phyloP scores from a whole-genome alignment of 768 basidiomycete species.

The Podaxis carcinomalis region DNA sequence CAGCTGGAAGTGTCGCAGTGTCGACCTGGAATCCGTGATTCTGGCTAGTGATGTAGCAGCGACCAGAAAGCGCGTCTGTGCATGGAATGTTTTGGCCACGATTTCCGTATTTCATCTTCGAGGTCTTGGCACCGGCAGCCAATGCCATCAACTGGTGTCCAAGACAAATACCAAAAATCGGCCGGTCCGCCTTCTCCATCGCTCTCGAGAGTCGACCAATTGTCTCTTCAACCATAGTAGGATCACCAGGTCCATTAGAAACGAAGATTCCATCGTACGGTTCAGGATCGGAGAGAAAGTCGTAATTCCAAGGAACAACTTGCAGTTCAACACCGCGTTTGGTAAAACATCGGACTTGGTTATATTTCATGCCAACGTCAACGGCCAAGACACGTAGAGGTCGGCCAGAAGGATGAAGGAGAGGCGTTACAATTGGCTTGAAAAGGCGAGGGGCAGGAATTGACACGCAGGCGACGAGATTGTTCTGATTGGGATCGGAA shows the following conservation, averaged over 20 bases:
- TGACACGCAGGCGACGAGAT: slow-evolving; percentile 91
- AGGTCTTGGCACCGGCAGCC: slow-evolving; percentile 89
- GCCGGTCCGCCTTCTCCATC: slow-evolving; percentile 70
- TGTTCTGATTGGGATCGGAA: slow-evolving; percentile 81
- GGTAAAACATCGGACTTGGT: slow-evolving; percentile 96
- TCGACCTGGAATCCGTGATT: slow-evolving; percentile 99
- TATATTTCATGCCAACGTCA: slow-evolving; percentile 99
- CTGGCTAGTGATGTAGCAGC: slow-evolving; percentile 99
- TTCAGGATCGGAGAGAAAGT: slow-evolving; percentile 75
- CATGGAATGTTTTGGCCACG: slow-evolving; percentile 99
- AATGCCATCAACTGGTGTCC: slow-evolving; percentile 96
- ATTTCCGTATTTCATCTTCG: slow-evolving; percentile 99
- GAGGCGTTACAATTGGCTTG: slow-evolving; percentile 50
- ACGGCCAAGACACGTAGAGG: slow-evolving; percentile 81
- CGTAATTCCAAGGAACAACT: slow-evolving; percentile 96
- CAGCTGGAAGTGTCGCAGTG: slow-evolving; percentile 63
- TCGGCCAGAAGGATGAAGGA: slow-evolving; percentile 74
- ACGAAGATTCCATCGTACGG: slow-evolving; percentile 94
- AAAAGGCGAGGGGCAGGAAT: slow-evolving; percentile 63
- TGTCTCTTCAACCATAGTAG: slow-evolving; percentile 74
- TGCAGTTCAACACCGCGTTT: slow-evolving; percentile 92
- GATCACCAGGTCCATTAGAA: slow-evolving; percentile 98
- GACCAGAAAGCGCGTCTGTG: slow-evolving; percentile 86
- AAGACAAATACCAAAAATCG: slow-evolving; percentile 98
- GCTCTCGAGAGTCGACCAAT: slow-evolving; percentile 62